Percentiles rank a stretch among this genome's conserved stretches.
Conservation (phyloP, 164 flowering plant species). For the Liquidambar formosana region DNA sequence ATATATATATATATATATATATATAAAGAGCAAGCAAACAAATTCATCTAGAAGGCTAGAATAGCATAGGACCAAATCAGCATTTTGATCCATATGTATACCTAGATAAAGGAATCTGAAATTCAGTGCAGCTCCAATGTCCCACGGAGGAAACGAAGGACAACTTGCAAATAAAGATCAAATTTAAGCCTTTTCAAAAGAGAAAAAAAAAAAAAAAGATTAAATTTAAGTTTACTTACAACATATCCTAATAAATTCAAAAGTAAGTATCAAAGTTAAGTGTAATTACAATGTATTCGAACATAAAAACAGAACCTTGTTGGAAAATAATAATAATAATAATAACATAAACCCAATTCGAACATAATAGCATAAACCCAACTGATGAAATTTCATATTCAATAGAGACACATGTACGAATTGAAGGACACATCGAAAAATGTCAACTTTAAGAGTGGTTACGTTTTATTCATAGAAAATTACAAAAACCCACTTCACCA, state of each 20-base stretch:
- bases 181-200: too few species aligned
- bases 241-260: too few species aligned
- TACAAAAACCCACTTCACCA: not conserved
- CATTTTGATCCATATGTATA: not conserved
- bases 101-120: not conserved
- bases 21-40: not conserved
- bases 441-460: not conserved
- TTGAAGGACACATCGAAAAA: not conserved
- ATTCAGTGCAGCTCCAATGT: not conserved
- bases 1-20: too few species aligned
- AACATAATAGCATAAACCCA: not conserved
- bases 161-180: not conserved
- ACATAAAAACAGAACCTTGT: too few species aligned
- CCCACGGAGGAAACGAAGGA: not conserved
- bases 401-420: not conserved
- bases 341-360: too few species aligned
- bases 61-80: not conserved
- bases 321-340: too few species aligned
- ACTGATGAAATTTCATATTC: not conserved
- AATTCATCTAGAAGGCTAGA: not conserved
- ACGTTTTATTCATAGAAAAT: not conserved
- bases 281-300: too few species aligned
- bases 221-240: not conserved
- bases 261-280: too few species aligned
- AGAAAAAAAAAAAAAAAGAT: not conserved